Evolutionary conservation across 345 rosid genomes (phyloP).

Genomic region (Microcos paniculata): DNA sequence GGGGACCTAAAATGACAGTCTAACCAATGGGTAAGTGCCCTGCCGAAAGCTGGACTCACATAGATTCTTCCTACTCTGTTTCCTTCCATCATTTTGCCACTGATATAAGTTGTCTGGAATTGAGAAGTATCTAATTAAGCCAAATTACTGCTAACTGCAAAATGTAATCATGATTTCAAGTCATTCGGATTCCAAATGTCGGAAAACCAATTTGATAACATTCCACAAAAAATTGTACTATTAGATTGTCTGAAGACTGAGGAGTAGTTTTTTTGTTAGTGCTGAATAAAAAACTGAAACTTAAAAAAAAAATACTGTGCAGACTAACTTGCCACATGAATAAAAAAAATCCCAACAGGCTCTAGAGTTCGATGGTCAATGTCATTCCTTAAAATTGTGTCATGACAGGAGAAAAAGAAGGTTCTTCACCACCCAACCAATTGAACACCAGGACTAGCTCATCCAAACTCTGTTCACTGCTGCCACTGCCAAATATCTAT

Average conservation of each 20-base stretch:
- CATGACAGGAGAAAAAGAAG: neutral
- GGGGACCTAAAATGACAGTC: slow-evolving; percentile 6
- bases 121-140: neutral
- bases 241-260: neutral
- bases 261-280: neutral
- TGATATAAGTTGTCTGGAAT: neutral
- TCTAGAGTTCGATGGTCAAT: neutral
- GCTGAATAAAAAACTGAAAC: neutral
- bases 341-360: neutral
- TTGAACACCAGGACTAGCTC: neutral
- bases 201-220: neutral
- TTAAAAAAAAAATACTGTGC: neutral
- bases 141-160: neutral
- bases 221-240: neutral
- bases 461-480: neutral
- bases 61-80: slow-evolving; percentile 3
- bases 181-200: neutral
- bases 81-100: neutral
- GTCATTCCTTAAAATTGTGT: neutral
- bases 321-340: neutral
- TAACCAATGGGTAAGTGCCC: neutral
- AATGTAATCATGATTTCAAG: neutral
- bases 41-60: slow-evolving; percentile 5
- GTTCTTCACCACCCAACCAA: neutral
- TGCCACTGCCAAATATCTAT: neutral